Conservation (phyloP, 345 rosid genomes). For the Durio zibethinus region DNA sequence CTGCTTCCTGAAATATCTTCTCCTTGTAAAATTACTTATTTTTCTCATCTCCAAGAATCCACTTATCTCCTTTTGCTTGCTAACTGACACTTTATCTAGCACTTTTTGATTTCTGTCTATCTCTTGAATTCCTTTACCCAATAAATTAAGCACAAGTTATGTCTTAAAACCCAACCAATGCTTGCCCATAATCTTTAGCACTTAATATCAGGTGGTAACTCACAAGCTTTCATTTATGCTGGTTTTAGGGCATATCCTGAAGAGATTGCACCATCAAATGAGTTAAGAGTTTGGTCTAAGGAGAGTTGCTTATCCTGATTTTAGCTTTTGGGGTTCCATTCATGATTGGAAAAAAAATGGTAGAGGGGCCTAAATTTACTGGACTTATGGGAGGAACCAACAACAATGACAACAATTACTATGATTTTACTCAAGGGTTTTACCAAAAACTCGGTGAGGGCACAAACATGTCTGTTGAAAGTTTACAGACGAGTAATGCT, state of each 20-base stretch:
- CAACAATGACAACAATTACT: conserved; percentile 42
- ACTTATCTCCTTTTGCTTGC: neutral
- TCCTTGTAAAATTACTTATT: neutral
- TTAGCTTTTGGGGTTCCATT: conserved; percentile 21
- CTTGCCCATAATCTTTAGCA: neutral
- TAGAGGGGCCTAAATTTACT: conserved; percentile 51
- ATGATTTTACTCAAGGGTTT: conserved; percentile 53
- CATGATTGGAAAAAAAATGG: conserved; percentile 55
- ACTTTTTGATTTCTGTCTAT: neutral
- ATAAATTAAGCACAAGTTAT: neutral
- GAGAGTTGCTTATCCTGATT: conserved; percentile 5
- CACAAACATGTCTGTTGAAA: conserved; percentile 64
- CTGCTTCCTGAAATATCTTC: neutral
- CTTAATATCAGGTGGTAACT: neutral
- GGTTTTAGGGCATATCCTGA: conserved; percentile 5
- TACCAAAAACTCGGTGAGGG: conserved; percentile 65
- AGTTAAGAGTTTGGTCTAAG: conserved; percentile 18
- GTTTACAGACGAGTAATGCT: conserved; percentile 53
- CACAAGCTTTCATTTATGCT: neutral
- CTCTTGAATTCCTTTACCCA: neutral
- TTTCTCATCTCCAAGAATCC: neutral
- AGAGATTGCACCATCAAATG: conserved; percentile 17
- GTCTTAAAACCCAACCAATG: neutral
- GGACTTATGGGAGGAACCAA: conserved; percentile 47
- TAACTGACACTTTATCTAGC: neutral